Evolutionary conservation across 768 basidiomycete species (phyloP), one percentile per base, ranked within the genome.

Genomic region (Flagelloscypha sp.): DNA sequence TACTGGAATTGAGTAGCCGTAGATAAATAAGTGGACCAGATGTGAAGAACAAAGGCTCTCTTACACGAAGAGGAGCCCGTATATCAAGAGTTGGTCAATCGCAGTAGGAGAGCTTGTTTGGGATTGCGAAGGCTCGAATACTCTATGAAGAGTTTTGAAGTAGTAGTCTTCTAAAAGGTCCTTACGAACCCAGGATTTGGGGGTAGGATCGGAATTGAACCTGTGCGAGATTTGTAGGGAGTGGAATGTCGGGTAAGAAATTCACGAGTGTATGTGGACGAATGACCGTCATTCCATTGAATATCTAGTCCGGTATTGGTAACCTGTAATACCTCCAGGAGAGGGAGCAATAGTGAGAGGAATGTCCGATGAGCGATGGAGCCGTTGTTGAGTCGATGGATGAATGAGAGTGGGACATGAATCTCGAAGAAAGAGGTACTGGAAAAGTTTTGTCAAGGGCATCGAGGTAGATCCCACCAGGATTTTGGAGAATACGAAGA

Each of bases 361-460:
- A 16, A 85, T 58, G 46, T 86, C 84, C 0, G 79, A 77, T 2
- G 82, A 74, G 33, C 72, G 61, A 48, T 78, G 77, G 0, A 89
- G 63, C 48, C 86, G 86, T 56, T 97, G 93, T 3, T 57, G 62
- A 0, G 82, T 89, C 3, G 77, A 72, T 0, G 85, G 79, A 46
- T 95, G 85, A 7, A 93, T 55, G 44, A 84, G 92, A 2, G 59
- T 48, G 1, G 74, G 58, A 46, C 90, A 95, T 0, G 84, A 72
- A 49, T 97, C 92, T 16, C 90, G 77, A 7, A 98, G 71, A 79
- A 87, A 92, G 36, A 76, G 57, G 48, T 72, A 79, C 0, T 84
- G 71, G 45, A 86, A 76, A 7, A 57, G 50, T 18, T 65, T 46
- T 13, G 61, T 58, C 8, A 78, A 53, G 0, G 62, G 49, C n/a